Conservation (phyloP, 1,284 basidiomycete genomes). For the Sutorius eximius region DNA sequence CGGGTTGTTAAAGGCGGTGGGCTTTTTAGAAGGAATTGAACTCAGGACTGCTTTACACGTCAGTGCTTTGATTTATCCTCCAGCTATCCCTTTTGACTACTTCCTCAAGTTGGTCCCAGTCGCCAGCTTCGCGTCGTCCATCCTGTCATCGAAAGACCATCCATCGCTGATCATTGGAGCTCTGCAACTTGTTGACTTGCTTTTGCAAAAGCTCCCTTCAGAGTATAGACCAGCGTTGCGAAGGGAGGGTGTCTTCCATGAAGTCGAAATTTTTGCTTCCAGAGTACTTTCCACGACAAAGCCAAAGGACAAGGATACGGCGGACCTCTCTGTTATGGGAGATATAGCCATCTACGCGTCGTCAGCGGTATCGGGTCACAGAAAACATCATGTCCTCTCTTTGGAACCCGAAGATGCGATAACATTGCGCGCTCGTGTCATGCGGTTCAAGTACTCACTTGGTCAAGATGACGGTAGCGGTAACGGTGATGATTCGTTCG, state of each 20-base stretch:
- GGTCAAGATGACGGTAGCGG: slow-evolving; percentile 59
- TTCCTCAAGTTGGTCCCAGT: slow-evolving; percentile 81
- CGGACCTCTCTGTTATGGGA: slow-evolving; percentile 40
- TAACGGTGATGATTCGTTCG: slow-evolving; percentile 65
- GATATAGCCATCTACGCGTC: slow-evolving; percentile 36
- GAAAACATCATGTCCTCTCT: slow-evolving; percentile 62
- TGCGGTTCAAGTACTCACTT: slow-evolving; percentile 75
- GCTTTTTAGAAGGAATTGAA: slow-evolving; percentile 78
- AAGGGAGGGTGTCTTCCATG: slow-evolving; percentile 92
- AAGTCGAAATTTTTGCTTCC: slow-evolving; percentile 76
- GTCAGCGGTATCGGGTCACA: slow-evolving; percentile 59
- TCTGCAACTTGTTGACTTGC: slow-evolving; percentile 87
- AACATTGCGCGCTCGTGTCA: slow-evolving; percentile 83
- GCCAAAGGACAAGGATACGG: slow-evolving; percentile 50
- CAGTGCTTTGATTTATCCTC: slow-evolving; percentile 16
- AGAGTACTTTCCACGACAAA: slow-evolving; percentile 59
- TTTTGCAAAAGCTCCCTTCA: slow-evolving; percentile 77
- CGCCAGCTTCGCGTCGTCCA: slow-evolving; percentile 89
- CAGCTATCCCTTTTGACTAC: slow-evolving; percentile 7
- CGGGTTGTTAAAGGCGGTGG: slow-evolving; percentile 84
- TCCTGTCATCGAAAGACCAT: slow-evolving; percentile 89
- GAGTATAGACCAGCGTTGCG: slow-evolving; percentile 87
- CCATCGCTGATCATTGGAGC: slow-evolving; percentile 82
- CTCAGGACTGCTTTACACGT: slow-evolving; percentile 78
- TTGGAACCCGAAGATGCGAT: slow-evolving; percentile 86